Base-by-base conservation (phyloP, 2,329 filamentous ascomycete genomes). In the Aspergillus phoenicis region DNA sequence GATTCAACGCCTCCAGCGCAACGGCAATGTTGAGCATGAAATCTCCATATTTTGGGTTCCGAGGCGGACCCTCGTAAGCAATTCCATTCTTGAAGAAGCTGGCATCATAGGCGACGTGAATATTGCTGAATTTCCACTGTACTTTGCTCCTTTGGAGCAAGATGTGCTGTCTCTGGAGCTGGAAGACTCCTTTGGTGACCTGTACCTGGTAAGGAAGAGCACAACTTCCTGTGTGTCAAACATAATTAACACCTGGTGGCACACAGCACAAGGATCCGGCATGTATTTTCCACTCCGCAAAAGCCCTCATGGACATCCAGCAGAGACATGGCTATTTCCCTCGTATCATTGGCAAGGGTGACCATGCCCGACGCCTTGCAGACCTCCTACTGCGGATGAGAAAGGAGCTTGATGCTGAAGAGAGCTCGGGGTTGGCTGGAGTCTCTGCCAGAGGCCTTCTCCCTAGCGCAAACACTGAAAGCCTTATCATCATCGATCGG, bases 41-140 rank as follows among this genome's bases (percentile, higher is more conserved):
- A 97, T 98, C 74, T 94, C 93, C 64, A 90, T 99, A 69, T 94
- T 97, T 74, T 98, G 95, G 91, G 91, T 96, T 45, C 94, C 96
- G 5, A 88, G 95, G 60, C 90, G 95, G 63, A 98, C 95, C 4
- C 82, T 96, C 58, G 89, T 98, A 58, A 95, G 92, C 68, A 93
- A 98, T 75, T 89, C 93, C 73, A 85, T 98, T 52, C 83, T 99
- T 41, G 95, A 99, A 77, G 93, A 97, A 73, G 90, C 91, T 41
- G 95, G 94, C 26, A 91, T 99, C 13, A 84, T 97, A 52, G 96
- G 95, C 60, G 95, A 99, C 75, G 90, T 93, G 64, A 97, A 87
- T 71, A 89, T 98, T 66, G 85, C 89, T 60, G 93, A 98, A 75
- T 87, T 97, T 59, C 91, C 93, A 0, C 78, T 99, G 7, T 91